Evolutionary conservation across 2,329 filamentous ascomycete species (phyloP), one percentile per base, ranked within the genome.

Genomic region (Paecilomyces niveus): DNA sequence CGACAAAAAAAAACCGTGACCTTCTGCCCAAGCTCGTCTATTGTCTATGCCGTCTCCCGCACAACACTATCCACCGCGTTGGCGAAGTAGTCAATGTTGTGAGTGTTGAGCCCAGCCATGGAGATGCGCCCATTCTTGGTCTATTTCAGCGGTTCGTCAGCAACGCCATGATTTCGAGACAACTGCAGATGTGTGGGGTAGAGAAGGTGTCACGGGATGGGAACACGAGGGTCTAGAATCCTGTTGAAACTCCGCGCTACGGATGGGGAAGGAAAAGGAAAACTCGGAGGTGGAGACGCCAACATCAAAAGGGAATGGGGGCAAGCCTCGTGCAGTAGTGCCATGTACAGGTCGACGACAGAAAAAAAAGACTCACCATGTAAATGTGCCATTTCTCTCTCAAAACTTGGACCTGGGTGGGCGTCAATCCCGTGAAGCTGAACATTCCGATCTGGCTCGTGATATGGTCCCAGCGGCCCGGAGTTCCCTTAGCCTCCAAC

Each of bases 371-470:
- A 67, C 70, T 60, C 60, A 77, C 75, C 78, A 81, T 80, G 59
- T 80, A 81, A 50, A 81, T 72, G 61, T 81, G 78, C 73, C 76
- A 79, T 67, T 80, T 78, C 56, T 78, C 75, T 32, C 76, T 68
- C 60, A 80, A 64, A 53, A 72, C 66, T 63, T 69, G 64, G 3
- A 84, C 80, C 62, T 84, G 81, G 3, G 69, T 59, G 59, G 80
- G 76, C 3, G 61, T 78, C 60, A 85, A 69, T 0, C 82, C 83
- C 0, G 81, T 81, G 58, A 96, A 99, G 74, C 88, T 93, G 80
- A 99, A 99, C 94, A 99, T 99, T 79, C 94, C 94, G 72, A 99
- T 99, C 83, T 99, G 94, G 69, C 95, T 90, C 15, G 92, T 97
- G 73, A 99, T 96, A 78, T 99, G 94, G 71, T 92, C 90, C 94